Base-by-base conservation (phyloP, 2,329 filamentous ascomycete species). In the Alternaria gansuensis region DNA sequence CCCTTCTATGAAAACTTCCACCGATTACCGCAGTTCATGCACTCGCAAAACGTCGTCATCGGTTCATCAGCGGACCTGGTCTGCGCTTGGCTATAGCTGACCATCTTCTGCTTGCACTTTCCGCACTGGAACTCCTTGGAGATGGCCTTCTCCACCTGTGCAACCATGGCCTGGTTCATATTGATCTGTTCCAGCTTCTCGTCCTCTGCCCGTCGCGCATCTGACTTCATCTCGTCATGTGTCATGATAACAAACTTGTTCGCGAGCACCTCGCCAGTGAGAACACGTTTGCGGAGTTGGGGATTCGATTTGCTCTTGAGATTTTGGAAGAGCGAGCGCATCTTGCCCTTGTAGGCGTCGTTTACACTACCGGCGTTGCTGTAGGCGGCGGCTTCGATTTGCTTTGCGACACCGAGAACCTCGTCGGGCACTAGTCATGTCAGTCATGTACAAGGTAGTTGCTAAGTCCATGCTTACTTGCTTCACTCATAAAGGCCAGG, bases 111-210 rank as follows among this genome's bases (percentile, higher is more conserved):
- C 71, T 91, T 91, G 81, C 95, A 99, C 79, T 93, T 93, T 74
- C 92, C 87, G 81, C 95, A 99, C 79, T 92, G 89, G 73, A 98
- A 84, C 57, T 89, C 91, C 75, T 90, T 90, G 76, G 89, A 93
- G 80, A 97, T 92, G 75, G 90, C 93, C 84, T 93, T 95, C 80
- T 97, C 90, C 17, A 88, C 90, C 83, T 93, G 90, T 57, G 94
- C 91, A 10, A 96, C 93, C 88, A 98, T 96, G 1, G 95, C 92
- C 79, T 94, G 92, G 82, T 93, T 93, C 91, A 98, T 93, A 79
- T 99, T 99, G 80, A 97, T 92, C 79, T 91, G 88, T 75, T 93
- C 85, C 50, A 97, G 84, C 77, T 88, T 87, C 68, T 86, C 82
- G 68, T 97, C 93, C 73, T 89, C 86, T 70, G 87, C 87, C 61